Conservation (phyloP, 768 basidiomycete genomes). For the Pisolithus sp. region DNA sequence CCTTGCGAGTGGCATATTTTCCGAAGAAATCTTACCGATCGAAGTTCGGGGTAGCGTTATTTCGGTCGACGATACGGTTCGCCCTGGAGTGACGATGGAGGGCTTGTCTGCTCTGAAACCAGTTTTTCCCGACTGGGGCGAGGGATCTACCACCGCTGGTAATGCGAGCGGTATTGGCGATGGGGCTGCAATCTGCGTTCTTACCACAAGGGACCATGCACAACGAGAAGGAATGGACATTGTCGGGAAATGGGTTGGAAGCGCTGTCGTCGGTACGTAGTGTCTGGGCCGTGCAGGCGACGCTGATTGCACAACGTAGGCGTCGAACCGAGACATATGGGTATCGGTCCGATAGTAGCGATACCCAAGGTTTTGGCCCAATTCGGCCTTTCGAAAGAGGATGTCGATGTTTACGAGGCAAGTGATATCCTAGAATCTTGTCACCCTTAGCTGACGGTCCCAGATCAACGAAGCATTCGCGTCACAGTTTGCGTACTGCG, state of each 20-base stretch:
- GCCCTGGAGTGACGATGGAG: conserved; percentile 75
- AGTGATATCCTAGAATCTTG: neutral
- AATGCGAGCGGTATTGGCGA: conserved; percentile 90
- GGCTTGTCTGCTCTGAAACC: conserved; percentile 76
- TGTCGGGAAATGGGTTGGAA: conserved; percentile 77
- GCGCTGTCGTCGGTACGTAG: conserved; percentile 64
- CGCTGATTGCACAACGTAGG: conserved; percentile 33
- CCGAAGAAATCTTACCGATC: conserved; percentile 85
- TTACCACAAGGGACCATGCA: conserved; percentile 76
- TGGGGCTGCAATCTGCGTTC: conserved; percentile 79
- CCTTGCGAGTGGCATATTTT: conserved; percentile 62
- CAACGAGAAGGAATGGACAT: conserved; percentile 72
- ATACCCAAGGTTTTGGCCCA: conserved; percentile 63
- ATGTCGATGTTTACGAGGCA: conserved; percentile 75
- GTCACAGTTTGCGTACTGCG: conserved; percentile 89
- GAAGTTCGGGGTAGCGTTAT: conserved; percentile 62
- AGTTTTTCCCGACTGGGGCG: conserved; percentile 78
- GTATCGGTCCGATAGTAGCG: conserved; percentile 66
- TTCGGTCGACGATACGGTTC: conserved; percentile 81
- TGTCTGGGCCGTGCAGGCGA: neutral
- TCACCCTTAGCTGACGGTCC: neutral
- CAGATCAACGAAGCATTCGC: conserved; percentile 91
- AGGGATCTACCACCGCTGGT: conserved; percentile 67
- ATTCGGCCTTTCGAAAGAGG: conserved; percentile 58
- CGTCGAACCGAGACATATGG: conserved; percentile 75